Evolutionary conservation across 139 green algal species (phyloP).

Genomic region (Chlorella vulgaris): DNA sequence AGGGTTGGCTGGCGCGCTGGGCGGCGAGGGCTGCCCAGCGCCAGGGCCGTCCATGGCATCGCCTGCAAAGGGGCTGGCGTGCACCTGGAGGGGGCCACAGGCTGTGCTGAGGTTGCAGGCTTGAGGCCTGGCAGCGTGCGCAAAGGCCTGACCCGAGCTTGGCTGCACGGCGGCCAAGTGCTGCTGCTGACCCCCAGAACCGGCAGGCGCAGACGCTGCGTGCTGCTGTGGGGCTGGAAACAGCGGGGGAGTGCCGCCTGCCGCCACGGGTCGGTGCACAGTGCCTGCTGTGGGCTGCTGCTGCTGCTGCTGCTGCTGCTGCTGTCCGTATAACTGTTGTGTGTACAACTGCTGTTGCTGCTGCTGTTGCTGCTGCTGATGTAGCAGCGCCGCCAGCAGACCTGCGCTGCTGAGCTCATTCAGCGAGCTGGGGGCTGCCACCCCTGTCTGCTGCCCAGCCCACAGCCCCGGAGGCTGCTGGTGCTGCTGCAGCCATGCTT

Average conservation of each 20-base stretch:
- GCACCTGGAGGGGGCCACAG: not conserved
- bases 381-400: not conserved
- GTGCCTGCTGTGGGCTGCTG: not conserved
- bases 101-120: not conserved
- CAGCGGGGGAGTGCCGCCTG: not conserved
- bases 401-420: not conserved
- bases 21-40: not conserved
- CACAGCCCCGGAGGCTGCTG: too few relatives aligned
- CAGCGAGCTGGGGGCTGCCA: not conserved
- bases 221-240: not conserved
- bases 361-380: not conserved
- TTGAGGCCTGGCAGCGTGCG: not conserved
- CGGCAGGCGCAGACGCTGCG: not conserved
- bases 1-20: not conserved
- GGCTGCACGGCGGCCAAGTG: not conserved
- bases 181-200: not conserved
- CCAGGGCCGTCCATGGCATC: not conserved
- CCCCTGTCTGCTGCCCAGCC: not conserved
- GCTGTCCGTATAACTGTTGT: not conserved
- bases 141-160: too few relatives aligned
- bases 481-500: not conserved
- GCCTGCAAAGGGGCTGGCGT: not conserved
- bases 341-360: not conserved
- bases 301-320: not conserved
- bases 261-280: not conserved